Base-by-base conservation (phyloP, 148 eudicot genomes). In the Oxyria digyna region DNA sequence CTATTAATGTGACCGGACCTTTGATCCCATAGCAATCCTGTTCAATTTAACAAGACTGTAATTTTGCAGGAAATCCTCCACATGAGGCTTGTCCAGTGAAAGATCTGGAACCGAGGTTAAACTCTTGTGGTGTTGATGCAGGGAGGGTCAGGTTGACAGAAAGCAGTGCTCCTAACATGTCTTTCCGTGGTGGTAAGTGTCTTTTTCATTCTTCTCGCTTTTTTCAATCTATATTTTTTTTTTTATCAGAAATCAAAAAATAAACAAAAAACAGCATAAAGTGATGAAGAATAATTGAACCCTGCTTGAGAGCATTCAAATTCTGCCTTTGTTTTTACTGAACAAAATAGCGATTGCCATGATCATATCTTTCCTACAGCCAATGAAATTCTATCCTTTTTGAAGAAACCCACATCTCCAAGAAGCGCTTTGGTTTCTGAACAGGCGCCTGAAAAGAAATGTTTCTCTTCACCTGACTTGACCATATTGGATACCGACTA, bases 151-250 rank as follows among this genome's bases (percentile, higher is more conserved):
- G 68, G 67, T 32, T 54, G 20, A 62, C 37, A 42, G 41, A 54
- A 75, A 68, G 23, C 49, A 20, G 66, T 24, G 69, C 74, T 50
- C 73, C 68, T 59, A 66, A 57, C 43, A 73, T 62, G 76, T 85
- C 84, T 76, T 64, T 77, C 72, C 91, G 93, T 79, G 85, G 81
- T 76, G 96, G 97, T 91, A 75, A 69, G 89, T 75, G 14, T 15
- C 20, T 20, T 18, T 52, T 52, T 21, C 15, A 21, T 23, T 3
- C 11, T 23, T 23, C 29, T 52, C 24, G 59, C 31, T 52, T 52
- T 46, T 8, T 46, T 46, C 13, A 23, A 23, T 23, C 23, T 52
- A 18, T 21, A 23, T 3, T 10, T 4, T 38, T 57, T n/a, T n/a
- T n/a, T n/a, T n/a, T n/a, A n/a, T n/a, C n/a, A n/a, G n/a, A n/a